A percentile compares a stretch with the other conserved stretches of the same genome.
Evolutionary conservation across 163 green algal species (phyloP).

Genomic region (Chlamydomonas reinhardtii): DNA sequence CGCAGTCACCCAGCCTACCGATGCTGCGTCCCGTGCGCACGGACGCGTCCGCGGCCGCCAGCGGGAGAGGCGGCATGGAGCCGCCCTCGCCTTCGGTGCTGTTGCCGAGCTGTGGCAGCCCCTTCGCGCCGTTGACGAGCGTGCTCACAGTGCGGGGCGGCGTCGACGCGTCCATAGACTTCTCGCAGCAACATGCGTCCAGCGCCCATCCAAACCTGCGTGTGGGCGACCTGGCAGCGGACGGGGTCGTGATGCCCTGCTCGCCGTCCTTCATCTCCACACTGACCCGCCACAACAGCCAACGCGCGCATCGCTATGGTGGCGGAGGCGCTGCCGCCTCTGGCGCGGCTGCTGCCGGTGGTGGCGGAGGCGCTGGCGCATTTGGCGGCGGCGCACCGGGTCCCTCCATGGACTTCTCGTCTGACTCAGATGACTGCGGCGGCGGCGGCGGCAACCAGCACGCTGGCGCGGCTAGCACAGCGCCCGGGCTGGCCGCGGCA

Average conservation of each 20-base stretch:
- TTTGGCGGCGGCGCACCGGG: background rate
- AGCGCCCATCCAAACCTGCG: no score
- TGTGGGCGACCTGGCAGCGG: no score
- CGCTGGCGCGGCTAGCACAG: no score
- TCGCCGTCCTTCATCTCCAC: slow-evolving; percentile 28
- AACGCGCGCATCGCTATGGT: slow-evolving; percentile 26
- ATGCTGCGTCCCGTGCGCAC: background rate
- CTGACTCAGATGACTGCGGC: background rate
- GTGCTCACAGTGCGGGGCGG: slow-evolving; percentile 28
- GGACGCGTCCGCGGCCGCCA: background rate
- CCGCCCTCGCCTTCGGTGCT: no score
- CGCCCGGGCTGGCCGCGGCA: no score
- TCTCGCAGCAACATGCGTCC: background rate
- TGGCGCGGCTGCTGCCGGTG: background rate
- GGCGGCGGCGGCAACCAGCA: no score
- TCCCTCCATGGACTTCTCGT: background rate
- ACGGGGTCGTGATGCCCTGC: background rate
- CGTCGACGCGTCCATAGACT: slow-evolving; percentile 34
- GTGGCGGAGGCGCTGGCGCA: background rate
- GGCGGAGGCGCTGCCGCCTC: background rate
- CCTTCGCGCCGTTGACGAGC: slow-evolving; percentile 8
- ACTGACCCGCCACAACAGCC: background rate
- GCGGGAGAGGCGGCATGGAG: background rate
- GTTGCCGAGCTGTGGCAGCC: background rate
- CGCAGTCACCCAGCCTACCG: slow-evolving; percentile 9